Conservation (phyloP, 805 yeast species). For the Saccharomycopsis javanensis region DNA sequence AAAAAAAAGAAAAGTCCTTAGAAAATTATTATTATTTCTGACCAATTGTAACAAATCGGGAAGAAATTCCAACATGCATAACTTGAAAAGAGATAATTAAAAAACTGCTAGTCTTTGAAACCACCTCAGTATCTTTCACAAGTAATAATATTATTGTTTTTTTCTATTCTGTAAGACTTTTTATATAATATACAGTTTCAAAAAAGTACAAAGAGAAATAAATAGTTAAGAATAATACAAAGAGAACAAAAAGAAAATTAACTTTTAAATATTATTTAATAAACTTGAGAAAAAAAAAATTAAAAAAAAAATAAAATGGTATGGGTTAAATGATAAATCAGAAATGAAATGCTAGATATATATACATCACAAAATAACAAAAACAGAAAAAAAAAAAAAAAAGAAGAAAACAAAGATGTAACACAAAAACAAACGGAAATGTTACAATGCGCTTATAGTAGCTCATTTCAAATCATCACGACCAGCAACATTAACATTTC, state of each 20-base stretch:
- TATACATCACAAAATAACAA: constrained; percentile 1
- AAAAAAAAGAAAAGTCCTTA: neutral
- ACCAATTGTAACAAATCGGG: neutral
- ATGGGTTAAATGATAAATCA: neutral
- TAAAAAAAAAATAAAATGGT: neutral
- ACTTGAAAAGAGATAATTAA: neutral
- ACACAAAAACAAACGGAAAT: too few species aligned
- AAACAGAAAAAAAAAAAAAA: neutral
- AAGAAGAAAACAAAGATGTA: neutral
- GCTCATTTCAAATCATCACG: neutral
- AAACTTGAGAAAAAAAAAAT: neutral
- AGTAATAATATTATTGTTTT: neutral
- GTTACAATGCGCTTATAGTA: too few species aligned
- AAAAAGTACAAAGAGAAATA: neutral
- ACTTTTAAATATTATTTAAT: neutral
- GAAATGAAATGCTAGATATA: constrained; percentile 2
- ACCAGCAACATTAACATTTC: neutral
- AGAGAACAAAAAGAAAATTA: neutral
- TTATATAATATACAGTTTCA: neutral
- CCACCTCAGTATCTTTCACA: neutral
- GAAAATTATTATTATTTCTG: neutral
- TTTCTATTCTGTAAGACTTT: neutral
- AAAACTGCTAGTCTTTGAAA: neutral
- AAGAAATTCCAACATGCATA: neutral
- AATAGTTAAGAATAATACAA: neutral